Base-by-base conservation (phyloP, 1,139 yeast genomes). In the Debaryomycetaceae sp. region DNA sequence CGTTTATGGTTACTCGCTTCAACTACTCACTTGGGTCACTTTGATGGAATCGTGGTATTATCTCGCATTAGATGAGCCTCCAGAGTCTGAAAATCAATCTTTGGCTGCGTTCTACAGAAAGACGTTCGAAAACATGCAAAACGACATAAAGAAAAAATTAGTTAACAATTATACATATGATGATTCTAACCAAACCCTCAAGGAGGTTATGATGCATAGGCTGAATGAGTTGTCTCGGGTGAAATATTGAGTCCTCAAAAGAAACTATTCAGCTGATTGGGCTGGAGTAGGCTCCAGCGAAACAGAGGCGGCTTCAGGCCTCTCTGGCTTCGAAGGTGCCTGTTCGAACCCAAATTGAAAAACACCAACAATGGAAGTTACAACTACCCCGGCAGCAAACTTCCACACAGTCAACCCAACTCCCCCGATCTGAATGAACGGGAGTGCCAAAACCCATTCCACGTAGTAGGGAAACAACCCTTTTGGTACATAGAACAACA, bases 401-500 rank as follows among this genome's bases (percentile, higher is more conserved):
- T 72, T 70, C 81, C 81, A 76, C 7, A 72, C 59, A 5, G 77
- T 65, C 39, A 78, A 63, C 3, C 83, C 81, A 15, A 79, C 63
- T 1, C 75, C 69, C 5, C 82, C 82, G n/a, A 63, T 56, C 9
- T 78, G 75, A 14, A 82, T 74, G 41, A 78, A 77, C 0, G 91
- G 87, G 34, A 83, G 63, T 9, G 85, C 76, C 46, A 82, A 65
- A 11, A 69, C 44, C 76, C 83, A 76, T 50, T 81, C 83, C 5
- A 83, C 51, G 33, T 65, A 59, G 46, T 65, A 55, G 0, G 95
- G 95, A 33, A 86, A 67, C 8, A 75, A 66, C 1, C 79, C 78
- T 4, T 60, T 56, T 0, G 89, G 87, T 14, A 86, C 60, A 65
- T 79, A 81, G 44, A 84, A 76, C 37, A 87, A 73, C 2, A 81